Evolutionary conservation across 805 yeast species (phyloP), one percentile per base, ranked within the genome.

Genomic region (Sugiyamaella boreocaroliniensis): DNA sequence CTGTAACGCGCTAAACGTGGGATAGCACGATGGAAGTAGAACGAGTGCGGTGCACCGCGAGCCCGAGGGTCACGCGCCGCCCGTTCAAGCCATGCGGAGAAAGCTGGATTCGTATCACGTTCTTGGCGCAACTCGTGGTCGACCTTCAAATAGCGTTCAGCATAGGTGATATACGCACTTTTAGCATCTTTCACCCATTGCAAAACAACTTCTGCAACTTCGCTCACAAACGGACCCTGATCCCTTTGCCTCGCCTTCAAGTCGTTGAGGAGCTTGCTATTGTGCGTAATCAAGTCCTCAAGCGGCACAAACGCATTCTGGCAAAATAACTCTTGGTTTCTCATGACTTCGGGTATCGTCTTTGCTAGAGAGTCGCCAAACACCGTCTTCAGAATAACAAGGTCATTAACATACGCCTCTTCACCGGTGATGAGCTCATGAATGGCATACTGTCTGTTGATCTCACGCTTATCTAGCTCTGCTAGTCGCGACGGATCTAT

Each of bases 341-440:
- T 74, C 51, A 81, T 64, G 4, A 81, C 61, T 9, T 73, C 69
- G 1, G 80, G 76, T 14, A 67, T 64, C n/a, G 34, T 45, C 12
- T 65, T 63, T 48, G 67, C 65, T 53, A 71, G 69, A 2, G 72
- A 65, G 19, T 69, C 71, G 1, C 85, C 83, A 55, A 77, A 81
- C 7, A 78, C 77, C 37, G 78, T 78, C 2, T 85, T 71, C 50
- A 86, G 83, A 2, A 84, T 79, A 55, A 76, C 75, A 1, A 89
- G 83, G 61, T 87, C 76, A 47, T 79, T 81, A 20, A 86, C 76
- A 49, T 84, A 85, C 15, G 80, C 76, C 60, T 84, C 87, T 58
- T 87, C 95, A 46, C 81, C 77, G 52, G 81, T 74, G 29, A 88
- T 79, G 47, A 87, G 69, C 63, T 88, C 96, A 67, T 85, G 89